Conservation (phyloP, 768 basidiomycete species). For the Leccinum obscurum region DNA sequence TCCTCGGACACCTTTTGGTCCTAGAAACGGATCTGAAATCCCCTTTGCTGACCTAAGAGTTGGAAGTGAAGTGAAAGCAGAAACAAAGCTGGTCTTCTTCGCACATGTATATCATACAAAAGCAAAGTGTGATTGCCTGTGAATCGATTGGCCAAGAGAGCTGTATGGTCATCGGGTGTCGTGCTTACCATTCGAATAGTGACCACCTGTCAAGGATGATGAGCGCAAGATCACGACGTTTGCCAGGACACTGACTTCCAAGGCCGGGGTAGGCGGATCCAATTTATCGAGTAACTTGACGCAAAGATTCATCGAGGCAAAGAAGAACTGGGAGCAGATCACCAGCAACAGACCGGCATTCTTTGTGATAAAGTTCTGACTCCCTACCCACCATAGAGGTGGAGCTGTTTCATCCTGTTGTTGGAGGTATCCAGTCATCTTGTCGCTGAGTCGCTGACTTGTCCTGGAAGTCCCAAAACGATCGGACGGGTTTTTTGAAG, state of each 20-base stretch:
- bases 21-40: slow-evolving; percentile 60
- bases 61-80: neutral
- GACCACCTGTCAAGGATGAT: slow-evolving; percentile 42
- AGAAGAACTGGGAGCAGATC: slow-evolving; percentile 55
- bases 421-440: neutral
- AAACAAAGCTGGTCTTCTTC: neutral
- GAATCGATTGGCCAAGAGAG: slow-evolving; percentile 1
- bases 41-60: slow-evolving; percentile 36
- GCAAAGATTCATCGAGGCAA: slow-evolving; percentile 58
- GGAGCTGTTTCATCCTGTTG: neutral
- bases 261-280: slow-evolving; percentile 56
- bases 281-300: slow-evolving; percentile 63
- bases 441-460: no score
- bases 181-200: slow-evolving; percentile 55
- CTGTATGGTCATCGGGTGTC: neutral
- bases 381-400: neutral
- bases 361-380: slow-evolving; percentile 10
- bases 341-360: slow-evolving; percentile 66
- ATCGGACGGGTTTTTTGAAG: no score
- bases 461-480: neutral
- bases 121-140: slow-evolving; percentile 53
- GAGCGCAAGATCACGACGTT: neutral
- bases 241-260: slow-evolving; percentile 45
- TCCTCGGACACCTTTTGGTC: slow-evolving; percentile 65
- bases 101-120: slow-evolving; percentile 53